Percentiles rank a stretch among this genome's conserved stretches.
These are phyloP conservation scores for Russula lepida DNA, from an alignment of 768 basidiomycete genomes.

Conservation along the genomic window DNA sequence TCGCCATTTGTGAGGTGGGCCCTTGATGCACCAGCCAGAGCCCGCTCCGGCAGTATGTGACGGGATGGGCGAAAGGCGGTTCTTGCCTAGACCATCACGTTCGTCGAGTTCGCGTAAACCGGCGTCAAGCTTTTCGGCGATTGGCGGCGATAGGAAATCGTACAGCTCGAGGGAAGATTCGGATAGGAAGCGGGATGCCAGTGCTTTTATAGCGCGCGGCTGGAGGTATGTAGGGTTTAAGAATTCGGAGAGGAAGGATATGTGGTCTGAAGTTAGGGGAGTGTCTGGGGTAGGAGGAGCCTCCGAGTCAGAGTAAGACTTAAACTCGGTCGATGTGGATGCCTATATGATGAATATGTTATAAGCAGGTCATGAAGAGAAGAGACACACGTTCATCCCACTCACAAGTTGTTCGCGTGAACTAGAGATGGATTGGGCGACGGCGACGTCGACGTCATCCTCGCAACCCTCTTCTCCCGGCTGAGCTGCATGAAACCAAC, in stretches of 20 bases:
- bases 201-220: constrained; percentile 65
- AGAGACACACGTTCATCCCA: constrained; percentile 21
- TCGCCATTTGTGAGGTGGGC: constrained; percentile 93
- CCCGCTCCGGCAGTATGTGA: constrained; percentile 56
- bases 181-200: constrained; percentile 72
- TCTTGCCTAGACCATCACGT: constrained; percentile 48
- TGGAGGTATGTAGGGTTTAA: constrained; percentile 89
- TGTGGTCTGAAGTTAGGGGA: constrained; percentile 48
- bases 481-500: constrained; percentile 94
- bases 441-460: constrained; percentile 43
- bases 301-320: constrained; percentile 32
- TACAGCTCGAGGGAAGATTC: constrained; percentile 87
- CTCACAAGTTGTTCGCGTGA: constrained; percentile 90
- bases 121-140: constrained; percentile 59
- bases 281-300: constrained; percentile 44
- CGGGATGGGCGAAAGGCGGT: constrained; percentile 49
- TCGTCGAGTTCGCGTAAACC: constrained; percentile 57
- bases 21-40: constrained; percentile 59
- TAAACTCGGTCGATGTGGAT: constrained; percentile 55
- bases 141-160: constrained; percentile 64
- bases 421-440: constrained; percentile 46
- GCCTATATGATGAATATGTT: constrained; percentile 33
- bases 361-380: constrained; percentile 8
- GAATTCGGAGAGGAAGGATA: constrained; percentile 71
- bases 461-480: constrained; percentile 85